Base-by-base conservation (phyloP, 2,329 filamentous ascomycete genomes). In the Hypoxylon sp. region DNA sequence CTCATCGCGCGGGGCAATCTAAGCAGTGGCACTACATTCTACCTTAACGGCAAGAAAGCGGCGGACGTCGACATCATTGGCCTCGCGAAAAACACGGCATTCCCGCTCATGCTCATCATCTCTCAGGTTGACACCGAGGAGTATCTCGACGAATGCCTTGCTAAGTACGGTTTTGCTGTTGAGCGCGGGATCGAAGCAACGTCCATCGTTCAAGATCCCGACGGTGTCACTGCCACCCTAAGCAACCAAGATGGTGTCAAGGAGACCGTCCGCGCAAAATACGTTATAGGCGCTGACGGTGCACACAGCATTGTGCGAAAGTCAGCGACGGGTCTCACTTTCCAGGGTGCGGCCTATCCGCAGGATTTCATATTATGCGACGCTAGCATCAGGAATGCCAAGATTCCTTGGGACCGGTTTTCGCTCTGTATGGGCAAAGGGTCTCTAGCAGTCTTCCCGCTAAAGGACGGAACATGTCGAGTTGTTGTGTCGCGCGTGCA, bases 341-440 rank as follows among this genome's bases (percentile, higher is more conserved):
- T 81, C 61, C 76, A 81, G n/a, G 83, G 83, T 3, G 79, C 74
- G 1, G 77, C 79, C 0, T 85, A 84, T 58, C 73, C 76, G 2
- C 81, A 83, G 45, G 74, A 81, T 9, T 85, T 85, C 65, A 81
- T 81, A 57, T 80, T 85, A 7, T 80, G 79, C 38, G 83, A 85
- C 56, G 73, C 82, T 9, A 77, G 79, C 9, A 45, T 81, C 43
- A 67, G 66, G 51, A 67, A 72, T 30, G 46, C 66, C 13, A 61
- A 48, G n/a, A 55, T 71, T 14, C 30, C 67, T 2, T 51, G 57
- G 48, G 63, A 72, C 41, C 74, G 69, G 19, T 76, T 75, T 21
- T 71, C 82, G 14, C 65, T 75, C 1, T 75, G 72, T 53, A 76
- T 78, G 23, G 70, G 74, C 4, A 67, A 70, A 1, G 79, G 78